Evolutionary conservation across 805 yeast genomes (phyloP), one percentile per base, ranked within the genome.

Genomic region (Teunomyces panamensis): DNA sequence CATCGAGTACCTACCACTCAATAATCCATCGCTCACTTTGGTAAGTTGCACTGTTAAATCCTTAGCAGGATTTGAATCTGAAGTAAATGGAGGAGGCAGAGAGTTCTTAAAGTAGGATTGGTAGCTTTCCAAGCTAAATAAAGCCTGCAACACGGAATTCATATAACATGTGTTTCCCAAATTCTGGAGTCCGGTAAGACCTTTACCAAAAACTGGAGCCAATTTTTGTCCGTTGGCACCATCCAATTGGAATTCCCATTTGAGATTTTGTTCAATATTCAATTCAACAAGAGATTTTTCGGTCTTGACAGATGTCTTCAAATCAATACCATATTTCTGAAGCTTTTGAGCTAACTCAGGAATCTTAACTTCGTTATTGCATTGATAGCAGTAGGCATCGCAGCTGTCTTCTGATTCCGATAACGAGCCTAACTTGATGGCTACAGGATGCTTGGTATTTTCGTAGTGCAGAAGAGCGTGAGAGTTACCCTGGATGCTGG

Each of bases 161-260:
- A 94, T 57, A 62, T 94, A 94, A 67, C 99, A 94, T 0, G 96
- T 85, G 59, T 94, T 94, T 2, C 99, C 99, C 53, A 94, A 69
- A 60, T 94, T 94, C 56, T 86, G 82, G 61, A 94, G 68, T 0
- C 99, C 99, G 0, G 96, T 88, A 29, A 87, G 71, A 0, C 82
- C 87, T 5, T 82, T 72, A 0, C 98, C 99, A 62, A 76, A 82
- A 1, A 92, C 70, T 2, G 89, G 88, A 9, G 64, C 58, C 45
- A 87, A 69, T 42, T 77, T 77, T 39, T 77, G 79, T 32, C 97
- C 97, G 50, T 81, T 72, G 1, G 82, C 79, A 44, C 84, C 83
- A 11, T 83, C 83, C 80, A 91, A 80, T 50, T 83, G 81, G 68
- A 94, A 94, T 53, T 92, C 96, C 97, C 97, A 94, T 55, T 85